These are phyloP conservation scores for Apophysomyces ossiformis DNA, from an alignment of 371 early-diverging fungal species.

Conservation along the genomic window DNA sequence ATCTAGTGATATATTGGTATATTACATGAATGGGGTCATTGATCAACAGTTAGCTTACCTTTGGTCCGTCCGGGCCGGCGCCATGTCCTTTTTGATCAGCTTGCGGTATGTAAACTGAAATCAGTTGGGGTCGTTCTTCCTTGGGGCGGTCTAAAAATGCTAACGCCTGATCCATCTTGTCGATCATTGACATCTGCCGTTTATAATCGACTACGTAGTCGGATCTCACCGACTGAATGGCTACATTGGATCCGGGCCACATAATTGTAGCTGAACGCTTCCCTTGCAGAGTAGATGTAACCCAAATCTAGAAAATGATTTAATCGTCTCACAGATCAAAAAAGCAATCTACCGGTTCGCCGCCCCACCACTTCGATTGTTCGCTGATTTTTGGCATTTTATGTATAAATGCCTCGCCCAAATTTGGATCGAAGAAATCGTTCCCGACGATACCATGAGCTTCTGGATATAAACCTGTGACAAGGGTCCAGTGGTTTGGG, in stretches of 20 bases:
- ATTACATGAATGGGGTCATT: no score
- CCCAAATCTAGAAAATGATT: constrained; percentile 76
- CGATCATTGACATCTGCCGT: constrained; percentile 41
- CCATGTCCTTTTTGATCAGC: constrained; percentile 86
- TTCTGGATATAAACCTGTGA: constrained; percentile 91
- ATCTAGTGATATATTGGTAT: constrained; percentile 36
- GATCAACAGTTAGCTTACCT: constrained; percentile 35
- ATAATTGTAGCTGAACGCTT: constrained; percentile 74
- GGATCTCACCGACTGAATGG: constrained; percentile 58
- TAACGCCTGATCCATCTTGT: constrained; percentile 69
- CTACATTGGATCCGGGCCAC: constrained; percentile 89
- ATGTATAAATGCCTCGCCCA: constrained; percentile 81
- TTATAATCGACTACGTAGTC: constrained; percentile 70
- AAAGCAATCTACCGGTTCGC: constrained; percentile 73
- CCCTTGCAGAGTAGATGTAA: constrained; percentile 75
- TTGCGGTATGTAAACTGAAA: constrained; percentile 82
- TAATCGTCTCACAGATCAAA: neutral
- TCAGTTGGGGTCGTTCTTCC: constrained; percentile 72
- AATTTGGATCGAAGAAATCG: constrained; percentile 78
- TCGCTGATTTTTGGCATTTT: constrained; percentile 58
- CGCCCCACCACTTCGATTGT: constrained; percentile 86
- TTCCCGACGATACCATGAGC: constrained; percentile 94
- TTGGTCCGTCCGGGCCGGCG: constrained; percentile 72
- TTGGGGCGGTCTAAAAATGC: constrained; percentile 80
- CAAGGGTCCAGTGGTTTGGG: constrained; percentile 93